Evolutionary conservation across 202 grass and related monocot genomes (phyloP).

Genomic region (Cymbopogon flexuosus): DNA sequence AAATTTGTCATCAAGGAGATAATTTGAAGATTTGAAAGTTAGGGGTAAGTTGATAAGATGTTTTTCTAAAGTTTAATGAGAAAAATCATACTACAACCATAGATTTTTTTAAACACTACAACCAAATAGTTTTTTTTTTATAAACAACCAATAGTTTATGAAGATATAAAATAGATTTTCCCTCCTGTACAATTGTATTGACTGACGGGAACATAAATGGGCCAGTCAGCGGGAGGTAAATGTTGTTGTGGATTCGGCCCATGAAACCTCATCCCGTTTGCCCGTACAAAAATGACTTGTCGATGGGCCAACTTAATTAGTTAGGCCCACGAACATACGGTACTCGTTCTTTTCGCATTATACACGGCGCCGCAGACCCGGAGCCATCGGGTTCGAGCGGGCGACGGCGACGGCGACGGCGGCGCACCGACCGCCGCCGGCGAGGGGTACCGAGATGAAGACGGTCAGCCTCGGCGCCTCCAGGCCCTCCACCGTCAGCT

Average conservation of each 20-base stretch:
- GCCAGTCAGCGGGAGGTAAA: background rate
- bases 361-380: background rate
- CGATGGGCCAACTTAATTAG: background rate
- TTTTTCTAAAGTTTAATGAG: too few relatives aligned
- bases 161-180: too few relatives aligned
- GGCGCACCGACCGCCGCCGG: background rate
- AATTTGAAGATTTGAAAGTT: too few relatives aligned
- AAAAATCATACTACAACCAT: too few relatives aligned
- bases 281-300: background rate
- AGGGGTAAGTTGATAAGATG: too few relatives aligned
- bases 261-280: background rate
- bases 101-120: too few relatives aligned
- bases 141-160: too few relatives aligned
- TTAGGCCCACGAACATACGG: background rate
- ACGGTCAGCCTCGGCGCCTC: constrained; percentile 52
- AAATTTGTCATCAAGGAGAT: too few relatives aligned
- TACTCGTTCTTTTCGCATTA: background rate
- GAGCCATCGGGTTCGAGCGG: background rate
- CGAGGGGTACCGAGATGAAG: constrained; percentile 41
- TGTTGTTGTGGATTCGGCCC: background rate
- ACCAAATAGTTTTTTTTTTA: too few relatives aligned
- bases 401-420: background rate
- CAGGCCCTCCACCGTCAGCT: constrained; percentile 52
- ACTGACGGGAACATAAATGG: background rate
- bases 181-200: too few relatives aligned